Base-by-base conservation (phyloP, 176 grass and related monocot genomes). In the Eragrostis curvula region DNA sequence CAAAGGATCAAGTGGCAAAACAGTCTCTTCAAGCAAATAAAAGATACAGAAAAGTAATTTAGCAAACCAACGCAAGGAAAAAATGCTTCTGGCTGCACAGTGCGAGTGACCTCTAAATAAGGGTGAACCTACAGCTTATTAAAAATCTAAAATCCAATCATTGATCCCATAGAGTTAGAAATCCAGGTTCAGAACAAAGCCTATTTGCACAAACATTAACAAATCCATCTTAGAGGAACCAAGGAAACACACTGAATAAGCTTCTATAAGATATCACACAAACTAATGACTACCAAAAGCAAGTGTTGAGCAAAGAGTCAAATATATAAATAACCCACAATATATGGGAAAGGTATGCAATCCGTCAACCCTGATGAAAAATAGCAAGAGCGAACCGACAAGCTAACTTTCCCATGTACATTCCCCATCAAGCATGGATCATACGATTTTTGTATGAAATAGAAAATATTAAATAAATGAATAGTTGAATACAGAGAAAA, bases 401-500 rank as follows among this genome's bases (percentile, higher is more conserved):
- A 16, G 47, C 36, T 45, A 78, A 41, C 46, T 66, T 48, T 64
- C 27, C 21, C 40, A n/a, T 65, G 80, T 57, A 61, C 51, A 75
- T 68, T 79, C 42, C 40, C 12, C 2, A 80, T 66, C 50, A 68
- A 27, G 24, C 20, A 81, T 89, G 20, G 8, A 39, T 20, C 6
- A 28, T 61, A 80, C 10, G 43, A 30, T 18, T 66, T 69, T 48
- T 47, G 49, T 28, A 71, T 21, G 75, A 27, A 77, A 65, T 29
- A 58, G 28, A 77, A 90, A 83, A 66, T 81, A 45, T 36, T 41
- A 49, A 52, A 24, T 63, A 89, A 65, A 85, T 23, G 14, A 21
- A 36, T 36, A 36, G 32, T 36, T 36, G 32, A 36, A 79, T 32
- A 68, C 3, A 88, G 0, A 71, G 24, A 75, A 6, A 17, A 17